These are phyloP conservation scores for Rhodotorula sphaerocarpa DNA, from an alignment of 768 basidiomycete species.

Conservation along the genomic window DNA sequence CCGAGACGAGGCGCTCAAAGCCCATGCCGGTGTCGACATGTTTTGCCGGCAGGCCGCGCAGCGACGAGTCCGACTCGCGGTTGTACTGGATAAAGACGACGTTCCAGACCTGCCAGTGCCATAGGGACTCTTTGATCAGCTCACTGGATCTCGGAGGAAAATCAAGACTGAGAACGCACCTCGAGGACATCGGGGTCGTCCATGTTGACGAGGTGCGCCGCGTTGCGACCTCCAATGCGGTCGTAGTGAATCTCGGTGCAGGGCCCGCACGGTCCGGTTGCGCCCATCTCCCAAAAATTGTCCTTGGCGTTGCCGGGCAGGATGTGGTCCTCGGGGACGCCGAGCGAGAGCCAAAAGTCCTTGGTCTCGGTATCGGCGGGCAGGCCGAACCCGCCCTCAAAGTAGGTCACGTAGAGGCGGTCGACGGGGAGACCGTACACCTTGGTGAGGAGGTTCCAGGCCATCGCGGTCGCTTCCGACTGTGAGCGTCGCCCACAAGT, in stretches of 20 bases:
- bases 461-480: constrained; percentile 87
- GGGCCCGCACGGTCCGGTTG: constrained; percentile 94
- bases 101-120: constrained; percentile 68
- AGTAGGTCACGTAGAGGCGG: constrained; percentile 92
- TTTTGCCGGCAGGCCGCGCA: constrained; percentile 73
- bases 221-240: constrained; percentile 94
- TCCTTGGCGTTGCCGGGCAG: constrained; percentile 91
- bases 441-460: constrained; percentile 87
- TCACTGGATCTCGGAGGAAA: not conserved
- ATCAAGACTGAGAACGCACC: constrained; percentile 1
- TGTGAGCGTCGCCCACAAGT: too few species aligned
- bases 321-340: constrained; percentile 80
- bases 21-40: constrained; percentile 99
- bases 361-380: constrained; percentile 82
- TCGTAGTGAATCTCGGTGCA: constrained; percentile 98
- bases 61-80: constrained; percentile 76
- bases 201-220: constrained; percentile 80
- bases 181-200: constrained; percentile 96
- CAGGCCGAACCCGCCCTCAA: constrained; percentile 85
- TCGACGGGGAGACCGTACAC: constrained; percentile 83
- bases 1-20: constrained; percentile 92
- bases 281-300: constrained; percentile 99
- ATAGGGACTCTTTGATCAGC: not conserved
- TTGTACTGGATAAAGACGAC: constrained; percentile 99
- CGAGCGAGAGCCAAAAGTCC: constrained; percentile 77